Percentiles rank a stretch among this genome's conserved stretches.
phyloP scores from a whole-genome alignment of 139 green algal genomes.

The Yamagishiella unicocca region DNA sequence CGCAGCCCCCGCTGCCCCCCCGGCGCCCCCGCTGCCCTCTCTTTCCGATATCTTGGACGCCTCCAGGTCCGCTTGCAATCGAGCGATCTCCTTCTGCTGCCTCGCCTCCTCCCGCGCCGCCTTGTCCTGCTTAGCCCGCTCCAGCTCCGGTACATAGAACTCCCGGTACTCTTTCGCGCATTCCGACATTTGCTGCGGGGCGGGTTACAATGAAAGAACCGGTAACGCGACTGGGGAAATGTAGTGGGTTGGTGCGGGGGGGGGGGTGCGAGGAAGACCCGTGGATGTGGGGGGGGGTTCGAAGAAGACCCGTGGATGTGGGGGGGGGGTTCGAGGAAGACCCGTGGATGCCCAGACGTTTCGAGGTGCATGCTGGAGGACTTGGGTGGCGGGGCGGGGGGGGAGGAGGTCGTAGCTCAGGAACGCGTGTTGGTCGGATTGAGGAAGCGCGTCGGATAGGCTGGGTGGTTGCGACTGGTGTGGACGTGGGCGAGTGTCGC shows the following conservation, averaged over 20 bases:
- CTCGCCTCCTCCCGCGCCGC: constrained; percentile 61
- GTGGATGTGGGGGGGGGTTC: not conserved
- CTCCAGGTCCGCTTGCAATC: constrained; percentile 69
- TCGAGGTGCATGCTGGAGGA: too few species aligned
- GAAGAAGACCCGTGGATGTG: not conserved
- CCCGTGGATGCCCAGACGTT: too few species aligned
- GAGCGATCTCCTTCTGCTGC: constrained; percentile 67
- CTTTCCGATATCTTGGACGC: not conserved
- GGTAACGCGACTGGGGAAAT: not conserved
- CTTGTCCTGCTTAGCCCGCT: constrained; percentile 57
- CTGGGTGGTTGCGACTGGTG: too few species aligned
- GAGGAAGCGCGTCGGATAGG: too few species aligned
- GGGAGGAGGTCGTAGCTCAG: too few species aligned
- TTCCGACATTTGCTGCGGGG: constrained; percentile 57
- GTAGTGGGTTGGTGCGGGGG: not conserved
- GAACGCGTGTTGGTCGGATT: too few species aligned
- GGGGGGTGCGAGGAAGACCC: not conserved
- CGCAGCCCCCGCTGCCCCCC: not conserved
- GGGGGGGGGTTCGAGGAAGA: not conserved
- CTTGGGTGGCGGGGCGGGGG: too few species aligned
- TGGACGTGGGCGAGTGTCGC: too few species aligned
- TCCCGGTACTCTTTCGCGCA: constrained; percentile 81
- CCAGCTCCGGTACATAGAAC: constrained; percentile 80
- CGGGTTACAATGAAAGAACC: too few species aligned
- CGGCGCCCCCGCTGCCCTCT: not conserved